Conservation (phyloP, 2,329 filamentous ascomycete genomes). For the Chaetomiaceae sp. region DNA sequence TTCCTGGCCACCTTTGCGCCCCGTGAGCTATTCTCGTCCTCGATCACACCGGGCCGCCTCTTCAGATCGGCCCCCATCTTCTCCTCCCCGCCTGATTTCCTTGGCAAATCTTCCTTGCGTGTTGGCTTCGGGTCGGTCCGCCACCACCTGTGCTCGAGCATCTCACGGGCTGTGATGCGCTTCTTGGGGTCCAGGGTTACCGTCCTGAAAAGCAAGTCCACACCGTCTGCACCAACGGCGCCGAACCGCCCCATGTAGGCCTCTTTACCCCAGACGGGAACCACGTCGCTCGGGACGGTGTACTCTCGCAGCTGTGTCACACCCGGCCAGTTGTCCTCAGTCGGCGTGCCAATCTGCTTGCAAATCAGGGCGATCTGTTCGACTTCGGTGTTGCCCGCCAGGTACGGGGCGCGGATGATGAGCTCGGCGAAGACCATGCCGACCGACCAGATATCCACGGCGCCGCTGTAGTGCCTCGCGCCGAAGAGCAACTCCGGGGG, state of each 20-base stretch:
- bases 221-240: constrained; percentile 73
- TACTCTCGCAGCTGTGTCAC: constrained; percentile 77
- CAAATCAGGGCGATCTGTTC: constrained; percentile 82
- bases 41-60: constrained; percentile 66
- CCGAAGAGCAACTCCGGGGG: constrained; percentile 92
- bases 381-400: constrained; percentile 79
- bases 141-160: constrained; percentile 86
- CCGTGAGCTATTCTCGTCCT: constrained; percentile 51
- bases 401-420: constrained; percentile 73
- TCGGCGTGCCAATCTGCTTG: constrained; percentile 81
- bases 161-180: constrained; percentile 69
- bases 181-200: constrained; percentile 81
- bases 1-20: constrained; percentile 75
- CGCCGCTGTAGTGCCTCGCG: constrained; percentile 80
- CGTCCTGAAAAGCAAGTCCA: constrained; percentile 83
- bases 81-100: constrained; percentile 63
- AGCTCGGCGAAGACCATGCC: constrained; percentile 92
- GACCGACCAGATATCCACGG: constrained; percentile 91
- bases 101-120: constrained; percentile 73
- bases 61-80: constrained; percentile 80
- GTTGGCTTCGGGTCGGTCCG: constrained; percentile 76
- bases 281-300: constrained; percentile 52
- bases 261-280: constrained; percentile 60
- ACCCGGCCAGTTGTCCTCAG: constrained; percentile 92
- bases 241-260: constrained; percentile 75